Evolutionary conservation across 2,329 filamentous ascomycete genomes (phyloP).

Genomic region (Juglanconis oblonga): DNA sequence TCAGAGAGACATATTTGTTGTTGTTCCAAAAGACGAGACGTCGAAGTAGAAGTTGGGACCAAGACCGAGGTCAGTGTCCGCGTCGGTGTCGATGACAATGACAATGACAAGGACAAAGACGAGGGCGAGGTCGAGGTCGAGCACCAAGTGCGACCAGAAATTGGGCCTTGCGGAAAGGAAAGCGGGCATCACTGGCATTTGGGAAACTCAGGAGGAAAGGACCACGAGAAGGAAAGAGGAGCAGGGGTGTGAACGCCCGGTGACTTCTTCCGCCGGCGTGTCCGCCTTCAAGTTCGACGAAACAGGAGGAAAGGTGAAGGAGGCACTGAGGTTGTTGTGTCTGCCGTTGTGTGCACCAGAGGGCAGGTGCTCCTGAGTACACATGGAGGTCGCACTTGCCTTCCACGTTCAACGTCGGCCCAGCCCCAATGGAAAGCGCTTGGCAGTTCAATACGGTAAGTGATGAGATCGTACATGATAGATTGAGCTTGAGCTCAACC

Average conservation of each 20-base stretch:
- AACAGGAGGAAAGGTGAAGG: too few relatives aligned
- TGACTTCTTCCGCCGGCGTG: too few relatives aligned
- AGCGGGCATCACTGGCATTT: background rate
- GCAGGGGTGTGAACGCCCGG: background rate
- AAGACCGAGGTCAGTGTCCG: background rate
- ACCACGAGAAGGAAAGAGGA: background rate
- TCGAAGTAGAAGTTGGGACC: too few relatives aligned
- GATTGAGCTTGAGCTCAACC: too few relatives aligned
- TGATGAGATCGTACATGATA: too few relatives aligned
- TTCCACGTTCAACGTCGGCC: background rate
- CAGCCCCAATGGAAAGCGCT: too few relatives aligned
- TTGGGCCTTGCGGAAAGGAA: background rate
- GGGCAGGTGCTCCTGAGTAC: background rate
- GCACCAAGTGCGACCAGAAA: too few relatives aligned
- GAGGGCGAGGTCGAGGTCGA: background rate
- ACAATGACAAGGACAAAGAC: background rate
- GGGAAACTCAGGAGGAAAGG: background rate
- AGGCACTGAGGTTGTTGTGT: too few relatives aligned
- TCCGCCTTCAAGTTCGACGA: too few relatives aligned
- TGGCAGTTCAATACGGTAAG: too few relatives aligned
- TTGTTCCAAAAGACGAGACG: background rate
- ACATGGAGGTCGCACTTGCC: background rate
- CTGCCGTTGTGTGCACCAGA: background rate
- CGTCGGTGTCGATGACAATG: background rate
- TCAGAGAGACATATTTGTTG: slow-evolving; percentile 6